These are phyloP conservation scores for Daldinia concentrica DNA, from an alignment of 495 filamentous ascomycete genomes.

Conservation along the genomic window DNA sequence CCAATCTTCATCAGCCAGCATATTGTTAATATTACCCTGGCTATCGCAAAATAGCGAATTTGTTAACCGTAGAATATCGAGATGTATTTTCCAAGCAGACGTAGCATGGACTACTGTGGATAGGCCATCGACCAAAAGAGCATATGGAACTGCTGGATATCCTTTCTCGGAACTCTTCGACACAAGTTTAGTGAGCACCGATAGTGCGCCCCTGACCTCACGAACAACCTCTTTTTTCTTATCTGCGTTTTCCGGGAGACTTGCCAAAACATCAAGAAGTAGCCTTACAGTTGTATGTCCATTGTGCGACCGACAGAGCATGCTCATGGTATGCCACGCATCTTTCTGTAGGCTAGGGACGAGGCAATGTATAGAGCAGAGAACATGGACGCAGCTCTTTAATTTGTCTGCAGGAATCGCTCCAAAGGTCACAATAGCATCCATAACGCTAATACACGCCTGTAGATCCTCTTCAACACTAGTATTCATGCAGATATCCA, in stretches of 20 bases:
- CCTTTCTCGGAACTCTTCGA: constrained; percentile 68
- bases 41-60: constrained; percentile 59
- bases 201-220: constrained; percentile 72
- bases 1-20: constrained; percentile 65
- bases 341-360: constrained; percentile 73
- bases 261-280: constrained; percentile 69
- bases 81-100: constrained; percentile 59
- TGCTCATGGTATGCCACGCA: constrained; percentile 79
- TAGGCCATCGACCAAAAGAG: constrained; percentile 67
- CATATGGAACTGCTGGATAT: constrained; percentile 68
- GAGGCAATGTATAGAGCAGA: constrained; percentile 83
- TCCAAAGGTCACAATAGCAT: constrained; percentile 81
- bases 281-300: constrained; percentile 73
- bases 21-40: constrained; percentile 53
- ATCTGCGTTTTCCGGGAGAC: constrained; percentile 55
- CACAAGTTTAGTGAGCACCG: constrained; percentile 72
- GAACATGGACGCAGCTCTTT: constrained; percentile 74
- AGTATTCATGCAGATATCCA: constrained; percentile 79
- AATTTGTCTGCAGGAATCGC: constrained; percentile 75
- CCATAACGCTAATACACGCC: constrained; percentile 77
- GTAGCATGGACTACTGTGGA: constrained; percentile 64
- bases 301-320: constrained; percentile 81
- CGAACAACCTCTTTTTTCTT: constrained; percentile 67
- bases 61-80: constrained; percentile 65
- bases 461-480: constrained; percentile 76